Conservation (phyloP, 495 filamentous ascomycete species). For the Aspergillus mulundensis region DNA sequence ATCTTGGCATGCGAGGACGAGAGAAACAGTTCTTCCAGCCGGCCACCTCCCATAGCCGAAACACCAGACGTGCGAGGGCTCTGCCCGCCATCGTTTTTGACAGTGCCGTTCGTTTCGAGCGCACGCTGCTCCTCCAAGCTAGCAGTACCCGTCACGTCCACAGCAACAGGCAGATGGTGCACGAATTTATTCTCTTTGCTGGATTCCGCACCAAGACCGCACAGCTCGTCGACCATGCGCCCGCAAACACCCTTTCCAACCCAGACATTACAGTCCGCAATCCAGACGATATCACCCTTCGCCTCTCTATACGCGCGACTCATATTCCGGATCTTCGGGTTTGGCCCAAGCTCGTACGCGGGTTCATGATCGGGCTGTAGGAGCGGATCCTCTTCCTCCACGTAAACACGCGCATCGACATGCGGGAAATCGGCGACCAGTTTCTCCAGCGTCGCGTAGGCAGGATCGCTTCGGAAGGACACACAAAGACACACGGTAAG, state of each 20-base stretch:
- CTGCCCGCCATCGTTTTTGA: not conserved
- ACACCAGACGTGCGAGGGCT: slow-evolving; percentile 16
- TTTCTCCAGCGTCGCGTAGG: slow-evolving; percentile 66
- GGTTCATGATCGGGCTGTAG: slow-evolving; percentile 50
- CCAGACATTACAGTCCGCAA: slow-evolving; percentile 97
- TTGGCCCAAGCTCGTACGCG: slow-evolving; percentile 71
- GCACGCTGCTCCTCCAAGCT: slow-evolving; percentile 39
- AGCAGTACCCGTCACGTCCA: slow-evolving; percentile 57
- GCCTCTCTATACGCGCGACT: slow-evolving; percentile 93
- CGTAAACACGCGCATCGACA: slow-evolving; percentile 68
- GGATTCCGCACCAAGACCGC: slow-evolving; percentile 52
- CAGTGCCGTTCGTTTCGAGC: slow-evolving; percentile 12
- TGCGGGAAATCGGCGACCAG: slow-evolving; percentile 66
- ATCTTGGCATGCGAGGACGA: slow-evolving; percentile 95
- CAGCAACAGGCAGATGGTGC: slow-evolving; percentile 84
- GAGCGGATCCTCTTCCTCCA: slow-evolving; percentile 86
- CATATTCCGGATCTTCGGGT: slow-evolving; percentile 97
- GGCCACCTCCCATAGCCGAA: slow-evolving; percentile 60
- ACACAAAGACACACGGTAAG: slow-evolving; percentile 84
- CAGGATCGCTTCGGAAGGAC: slow-evolving; percentile 70
- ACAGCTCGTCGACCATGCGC: slow-evolving; percentile 82
- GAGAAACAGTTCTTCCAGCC: slow-evolving; percentile 91
- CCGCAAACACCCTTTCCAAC: slow-evolving; percentile 71
- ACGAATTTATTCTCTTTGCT: slow-evolving; percentile 82
- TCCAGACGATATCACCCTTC: slow-evolving; percentile 88